phyloP scores from a whole-genome alignment of 257 asterid genomes.

The Gentiana dahurica region DNA sequence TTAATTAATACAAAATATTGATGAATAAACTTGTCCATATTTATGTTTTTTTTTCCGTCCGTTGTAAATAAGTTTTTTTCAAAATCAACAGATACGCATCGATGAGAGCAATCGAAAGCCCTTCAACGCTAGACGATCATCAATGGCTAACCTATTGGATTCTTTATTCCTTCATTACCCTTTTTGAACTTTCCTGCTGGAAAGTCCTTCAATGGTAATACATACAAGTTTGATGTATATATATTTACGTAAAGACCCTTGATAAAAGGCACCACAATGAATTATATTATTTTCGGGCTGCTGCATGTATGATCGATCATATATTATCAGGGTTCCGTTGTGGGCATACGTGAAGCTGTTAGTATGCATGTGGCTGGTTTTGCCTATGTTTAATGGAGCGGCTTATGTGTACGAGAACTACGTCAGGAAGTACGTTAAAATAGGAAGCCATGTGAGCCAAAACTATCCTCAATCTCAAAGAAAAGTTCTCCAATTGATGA shows the following conservation, averaged over 20 bases:
- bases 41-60: neutral
- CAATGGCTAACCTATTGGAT: conserved; percentile 95
- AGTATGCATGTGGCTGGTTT: conserved; percentile 36
- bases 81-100: conserved; percentile 56
- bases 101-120: conserved; percentile 81
- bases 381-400: conserved; percentile 42
- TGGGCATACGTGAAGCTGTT: conserved; percentile 80
- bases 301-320: no score
- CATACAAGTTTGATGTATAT: neutral
- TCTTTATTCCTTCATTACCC: conserved; percentile 61
- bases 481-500: conserved; percentile 82
- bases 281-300: no score
- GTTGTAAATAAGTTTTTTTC: neutral
- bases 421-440: conserved; percentile 52
- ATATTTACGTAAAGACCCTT: no score
- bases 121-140: conserved; percentile 80
- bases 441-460: conserved; percentile 44
- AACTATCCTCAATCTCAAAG: conserved; percentile 45
- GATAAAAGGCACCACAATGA: no score
- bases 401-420: conserved; percentile 52
- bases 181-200: conserved; percentile 81
- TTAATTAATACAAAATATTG: no score
- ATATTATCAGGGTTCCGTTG: conserved; percentile 60
- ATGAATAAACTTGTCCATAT: neutral
- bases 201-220: conserved; percentile 78